A percentile compares a stretch with the other conserved stretches of the same genome.
Conservation (phyloP, 495 filamentous ascomycete species). For the Aspergillus baeticus region DNA sequence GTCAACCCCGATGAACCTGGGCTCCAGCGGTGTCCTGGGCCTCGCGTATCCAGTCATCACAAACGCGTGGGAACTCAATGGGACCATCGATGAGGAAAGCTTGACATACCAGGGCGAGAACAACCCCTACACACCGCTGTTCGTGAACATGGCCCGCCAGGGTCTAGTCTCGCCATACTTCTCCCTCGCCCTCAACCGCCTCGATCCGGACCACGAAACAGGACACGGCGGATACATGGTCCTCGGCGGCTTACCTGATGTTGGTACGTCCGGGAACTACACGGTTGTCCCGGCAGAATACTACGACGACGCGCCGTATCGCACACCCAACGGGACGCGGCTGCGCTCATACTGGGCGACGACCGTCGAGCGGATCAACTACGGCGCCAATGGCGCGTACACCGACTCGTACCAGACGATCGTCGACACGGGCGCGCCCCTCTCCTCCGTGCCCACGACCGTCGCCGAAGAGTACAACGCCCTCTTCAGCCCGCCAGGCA, state of each 20-base stretch:
- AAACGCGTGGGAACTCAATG: slow-evolving; percentile 26
- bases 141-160: slow-evolving; percentile 55
- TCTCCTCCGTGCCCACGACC: slow-evolving; percentile 54
- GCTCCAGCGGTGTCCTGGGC: slow-evolving; percentile 54
- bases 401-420: slow-evolving; percentile 42
- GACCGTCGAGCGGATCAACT: slow-evolving; percentile 19
- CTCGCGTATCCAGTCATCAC: slow-evolving; percentile 57
- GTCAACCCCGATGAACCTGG: slow-evolving; percentile 49
- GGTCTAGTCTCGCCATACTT: slow-evolving; percentile 55
- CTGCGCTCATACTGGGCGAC: slow-evolving; percentile 27
- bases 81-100: slow-evolving; percentile 21
- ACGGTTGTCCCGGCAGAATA: slow-evolving; percentile 24
- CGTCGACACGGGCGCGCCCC: slow-evolving; percentile 70
- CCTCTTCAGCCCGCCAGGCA: slow-evolving; percentile 53
- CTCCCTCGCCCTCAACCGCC: slow-evolving; percentile 36
- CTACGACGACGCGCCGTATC: slow-evolving; percentile 12
- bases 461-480: slow-evolving; percentile 61
- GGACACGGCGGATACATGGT: slow-evolving; percentile 28
- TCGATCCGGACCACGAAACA: slow-evolving; percentile 10
- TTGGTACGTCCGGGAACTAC: slow-evolving; percentile 13
- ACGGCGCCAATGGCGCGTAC: slow-evolving; percentile 18
- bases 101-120: slow-evolving; percentile 26
- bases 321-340: slow-evolving; percentile 5
- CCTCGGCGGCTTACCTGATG: slow-evolving; percentile 27
- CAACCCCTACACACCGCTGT: slow-evolving; percentile 52